Percentiles rank a stretch among this genome's conserved stretches.
These are phyloP conservation scores for Crithidia brevicula DNA, from an alignment of 208 protist genomes.

Conservation along the genomic window DNA sequence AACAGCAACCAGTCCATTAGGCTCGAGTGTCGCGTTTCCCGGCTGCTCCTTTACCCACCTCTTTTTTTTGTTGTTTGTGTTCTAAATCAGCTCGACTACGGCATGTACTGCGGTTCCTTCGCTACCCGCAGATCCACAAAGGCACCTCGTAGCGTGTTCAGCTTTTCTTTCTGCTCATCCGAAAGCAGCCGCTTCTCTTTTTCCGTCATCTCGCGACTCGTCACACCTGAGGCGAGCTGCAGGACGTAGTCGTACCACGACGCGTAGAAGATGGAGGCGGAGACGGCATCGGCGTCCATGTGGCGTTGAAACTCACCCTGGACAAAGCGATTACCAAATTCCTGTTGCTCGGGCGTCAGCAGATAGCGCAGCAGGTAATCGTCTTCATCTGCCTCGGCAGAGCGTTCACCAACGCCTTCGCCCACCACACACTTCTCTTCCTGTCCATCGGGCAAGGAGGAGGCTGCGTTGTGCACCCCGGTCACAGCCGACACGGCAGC, in stretches of 20 bases:
- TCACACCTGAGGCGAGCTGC: slow-evolving; percentile 77
- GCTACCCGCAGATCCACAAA: slow-evolving; percentile 41
- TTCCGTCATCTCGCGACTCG: slow-evolving; percentile 71
- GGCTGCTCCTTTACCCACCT: background rate
- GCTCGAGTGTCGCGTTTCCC: no score
- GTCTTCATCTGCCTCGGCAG: slow-evolving; percentile 13
- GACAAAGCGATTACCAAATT: slow-evolving; percentile 90
- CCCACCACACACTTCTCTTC: background rate
- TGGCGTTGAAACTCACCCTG: slow-evolving; percentile 78
- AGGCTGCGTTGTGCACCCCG: slow-evolving; percentile 21
- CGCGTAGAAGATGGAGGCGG: slow-evolving; percentile 76
- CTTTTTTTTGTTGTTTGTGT: background rate
- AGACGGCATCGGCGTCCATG: slow-evolving; percentile 64
- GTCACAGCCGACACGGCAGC: slow-evolving; percentile 41
- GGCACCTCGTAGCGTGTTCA: slow-evolving; percentile 63
- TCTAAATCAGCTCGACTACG: no score
- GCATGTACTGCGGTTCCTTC: slow-evolving; percentile 40
- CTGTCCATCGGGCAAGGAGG: no score
- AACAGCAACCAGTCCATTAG: no score
- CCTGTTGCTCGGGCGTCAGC: slow-evolving; percentile 70
- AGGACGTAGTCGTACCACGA: slow-evolving; percentile 89
- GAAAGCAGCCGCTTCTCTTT: slow-evolving; percentile 73
- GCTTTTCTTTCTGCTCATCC: slow-evolving; percentile 76
- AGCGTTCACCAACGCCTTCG: background rate
- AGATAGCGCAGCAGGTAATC: slow-evolving; percentile 60